Conservation (phyloP, 148 eudicot species). For the Nyssa sinensis region DNA sequence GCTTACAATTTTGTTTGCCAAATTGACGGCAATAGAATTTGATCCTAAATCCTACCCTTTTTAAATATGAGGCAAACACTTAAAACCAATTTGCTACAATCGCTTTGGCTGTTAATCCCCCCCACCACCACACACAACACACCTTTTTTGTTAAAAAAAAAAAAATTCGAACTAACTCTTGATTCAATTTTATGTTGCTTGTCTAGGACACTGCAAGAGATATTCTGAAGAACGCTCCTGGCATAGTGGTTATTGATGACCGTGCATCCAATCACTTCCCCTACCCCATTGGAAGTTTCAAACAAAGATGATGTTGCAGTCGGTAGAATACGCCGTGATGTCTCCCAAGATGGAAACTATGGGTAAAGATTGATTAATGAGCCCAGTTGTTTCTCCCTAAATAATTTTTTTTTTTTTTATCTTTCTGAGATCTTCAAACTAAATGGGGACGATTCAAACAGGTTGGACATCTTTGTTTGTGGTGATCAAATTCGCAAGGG, state of each 20-base stretch:
- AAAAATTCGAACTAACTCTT: not conserved
- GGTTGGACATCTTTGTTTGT: slow-evolving; percentile 95
- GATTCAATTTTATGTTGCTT: not conserved
- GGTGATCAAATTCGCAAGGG: slow-evolving; percentile 99
- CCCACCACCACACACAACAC: not conserved
- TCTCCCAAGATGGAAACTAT: slow-evolving; percentile 77
- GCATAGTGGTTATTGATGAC: slow-evolving; percentile 85
- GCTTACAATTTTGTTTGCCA: not conserved
- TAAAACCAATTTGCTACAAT: no score
- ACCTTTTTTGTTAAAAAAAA: not conserved
- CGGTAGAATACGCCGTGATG: slow-evolving; percentile 90
- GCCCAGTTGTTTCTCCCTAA: not conserved
- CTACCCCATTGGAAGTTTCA: slow-evolving; percentile 93
- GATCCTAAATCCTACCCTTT: no score
- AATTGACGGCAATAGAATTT: no score
- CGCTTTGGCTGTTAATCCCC: no score
- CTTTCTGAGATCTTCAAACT: slow-evolving; percentile 9
- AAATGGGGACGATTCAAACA: slow-evolving; percentile 22
- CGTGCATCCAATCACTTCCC: slow-evolving; percentile 75
- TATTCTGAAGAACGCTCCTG: slow-evolving; percentile 75
- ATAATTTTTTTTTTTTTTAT: not conserved
- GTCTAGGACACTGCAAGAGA: slow-evolving; percentile 72
- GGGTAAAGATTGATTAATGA: no score
- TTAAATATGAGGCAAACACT: no score
- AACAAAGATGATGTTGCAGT: slow-evolving; percentile 92